Base-by-base conservation (phyloP, 2,329 filamentous ascomycete genomes). In the Aureobasidium sp. region DNA sequence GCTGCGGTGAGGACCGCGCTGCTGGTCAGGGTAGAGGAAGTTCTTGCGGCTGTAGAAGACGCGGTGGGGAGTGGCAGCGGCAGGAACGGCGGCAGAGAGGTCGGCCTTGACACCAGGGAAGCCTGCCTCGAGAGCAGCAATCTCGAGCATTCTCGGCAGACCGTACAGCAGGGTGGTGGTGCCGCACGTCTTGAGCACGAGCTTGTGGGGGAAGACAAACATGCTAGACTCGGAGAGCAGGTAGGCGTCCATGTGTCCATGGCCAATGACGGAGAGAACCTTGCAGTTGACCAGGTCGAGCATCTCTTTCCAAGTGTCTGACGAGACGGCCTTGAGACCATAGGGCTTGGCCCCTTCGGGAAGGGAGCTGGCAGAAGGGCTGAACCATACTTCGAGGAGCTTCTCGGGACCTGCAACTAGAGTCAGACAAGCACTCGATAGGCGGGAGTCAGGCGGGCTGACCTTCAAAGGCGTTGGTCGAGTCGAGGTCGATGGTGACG, bases 21-120 rank as follows among this genome's bases (percentile, higher is more conserved):
- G 94, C 75, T 91, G 90, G 72, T 97, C 90, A 1, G 94, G 94
- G 74, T 95, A 97, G 68, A 97, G 80, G 69, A 96, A 99, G 78
- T 97, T 97, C 85, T 99, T 99, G 74, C 94, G 89, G 72, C 93
- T 97, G 80, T 99, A 99, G 75, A 99, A 99, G 65, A 99, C 91
- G 60, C 94, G 89, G 78, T 96, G 95, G 0, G 94, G 93, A 39
- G 88, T 91, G 34, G 94, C 92, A 25, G 89, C 87, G 48, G 88
- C 86, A 20, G 84, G 82, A 63, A 91, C 84, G 20, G 90, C 86
- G 41, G 85, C 80, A 41, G 84, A 76, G 20, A 85, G 82, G 63
- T 82, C 80, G 57, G 87, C 85, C 65, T 89, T 88, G 69, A 88
- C 82, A 71, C 89, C 89, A 7, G 92, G 88, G 69, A 97, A 97